A percentile compares a stretch with the other conserved stretches of the same genome.
Evolutionary conservation across 805 yeast species (phyloP).

Genomic region (Metschnikowia picachoensis): DNA sequence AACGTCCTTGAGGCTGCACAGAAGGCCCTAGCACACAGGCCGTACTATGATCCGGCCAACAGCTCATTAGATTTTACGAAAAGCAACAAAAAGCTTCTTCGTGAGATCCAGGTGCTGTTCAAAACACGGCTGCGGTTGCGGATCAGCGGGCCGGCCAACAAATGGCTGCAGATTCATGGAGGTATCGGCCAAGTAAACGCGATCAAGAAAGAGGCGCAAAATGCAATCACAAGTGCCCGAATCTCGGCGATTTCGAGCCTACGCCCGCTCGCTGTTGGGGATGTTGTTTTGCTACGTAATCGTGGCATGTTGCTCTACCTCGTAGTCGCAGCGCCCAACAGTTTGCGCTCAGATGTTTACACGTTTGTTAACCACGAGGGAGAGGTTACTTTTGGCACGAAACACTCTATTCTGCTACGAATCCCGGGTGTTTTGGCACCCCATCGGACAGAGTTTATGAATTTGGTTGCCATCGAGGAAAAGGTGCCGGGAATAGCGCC

Average conservation of each 20-base stretch:
- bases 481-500: slow-evolving; percentile 35
- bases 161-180: slow-evolving; percentile 9
- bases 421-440: slow-evolving; percentile 52
- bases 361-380: slow-evolving; percentile 58
- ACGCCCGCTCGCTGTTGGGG: slow-evolving; percentile 47
- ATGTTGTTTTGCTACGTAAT: slow-evolving; percentile 52
- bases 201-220: not conserved
- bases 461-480: slow-evolving; percentile 21
- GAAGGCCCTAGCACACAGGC: slow-evolving; percentile 1
- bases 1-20: slow-evolving; percentile 1
- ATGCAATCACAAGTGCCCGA: slow-evolving; percentile 3
- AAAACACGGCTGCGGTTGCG: slow-evolving; percentile 7
- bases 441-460: slow-evolving; percentile 34
- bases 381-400: slow-evolving; percentile 45
- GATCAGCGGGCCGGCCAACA: slow-evolving; percentile 7
- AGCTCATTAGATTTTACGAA: slow-evolving; percentile 10
- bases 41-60: slow-evolving; percentile 16
- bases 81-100: slow-evolving; percentile 7
- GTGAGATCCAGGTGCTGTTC: slow-evolving; percentile 6
- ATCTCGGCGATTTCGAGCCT: slow-evolving; percentile 8
- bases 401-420: slow-evolving; percentile 43
- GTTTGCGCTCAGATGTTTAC: slow-evolving; percentile 49
- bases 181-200: not conserved
- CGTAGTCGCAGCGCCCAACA: slow-evolving; percentile 50
- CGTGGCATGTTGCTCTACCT: slow-evolving; percentile 48